Evolutionary conservation across 2,329 filamentous ascomycete species (phyloP).

Genomic region (Diplodia intermedia): DNA sequence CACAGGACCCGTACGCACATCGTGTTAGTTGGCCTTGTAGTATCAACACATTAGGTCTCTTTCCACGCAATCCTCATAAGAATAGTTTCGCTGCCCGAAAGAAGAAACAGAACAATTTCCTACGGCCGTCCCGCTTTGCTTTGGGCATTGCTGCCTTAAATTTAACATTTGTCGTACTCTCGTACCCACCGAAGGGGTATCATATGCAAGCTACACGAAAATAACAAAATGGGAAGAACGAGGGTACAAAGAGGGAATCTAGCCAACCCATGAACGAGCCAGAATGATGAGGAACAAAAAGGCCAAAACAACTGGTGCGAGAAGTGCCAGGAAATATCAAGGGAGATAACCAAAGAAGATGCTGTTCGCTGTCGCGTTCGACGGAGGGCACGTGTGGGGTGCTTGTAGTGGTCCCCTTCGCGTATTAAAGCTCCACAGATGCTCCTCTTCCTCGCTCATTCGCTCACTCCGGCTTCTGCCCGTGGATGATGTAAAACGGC

Average conservation of each 20-base stretch:
- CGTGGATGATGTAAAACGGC: conserved; percentile 63
- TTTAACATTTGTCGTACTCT: not conserved
- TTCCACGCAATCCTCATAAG: not conserved
- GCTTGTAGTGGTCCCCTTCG: not conserved
- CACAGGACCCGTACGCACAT: not conserved
- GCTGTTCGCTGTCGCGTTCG: not conserved
- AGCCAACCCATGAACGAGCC: not conserved
- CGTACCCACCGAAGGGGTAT: conserved; percentile 2
- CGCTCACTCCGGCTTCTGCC: conserved; percentile 55
- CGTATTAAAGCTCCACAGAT: not conserved
- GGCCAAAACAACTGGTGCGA: not conserved
- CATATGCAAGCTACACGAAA: not conserved
- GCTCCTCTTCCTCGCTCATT: not conserved
- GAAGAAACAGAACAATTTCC: not conserved
- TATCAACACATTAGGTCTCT: not conserved
- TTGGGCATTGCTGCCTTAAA: not conserved
- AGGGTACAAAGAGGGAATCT: conserved; percentile 7
- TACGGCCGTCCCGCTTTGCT: not conserved
- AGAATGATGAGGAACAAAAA: not conserved
- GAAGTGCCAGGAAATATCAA: not conserved
- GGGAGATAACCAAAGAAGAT: not conserved
- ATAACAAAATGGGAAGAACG: not conserved
- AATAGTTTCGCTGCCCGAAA: not conserved
- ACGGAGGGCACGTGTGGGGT: not conserved
- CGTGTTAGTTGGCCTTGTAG: not conserved